Conservation (phyloP, 1,284 basidiomycete genomes). For the Omphalotus olearius region DNA sequence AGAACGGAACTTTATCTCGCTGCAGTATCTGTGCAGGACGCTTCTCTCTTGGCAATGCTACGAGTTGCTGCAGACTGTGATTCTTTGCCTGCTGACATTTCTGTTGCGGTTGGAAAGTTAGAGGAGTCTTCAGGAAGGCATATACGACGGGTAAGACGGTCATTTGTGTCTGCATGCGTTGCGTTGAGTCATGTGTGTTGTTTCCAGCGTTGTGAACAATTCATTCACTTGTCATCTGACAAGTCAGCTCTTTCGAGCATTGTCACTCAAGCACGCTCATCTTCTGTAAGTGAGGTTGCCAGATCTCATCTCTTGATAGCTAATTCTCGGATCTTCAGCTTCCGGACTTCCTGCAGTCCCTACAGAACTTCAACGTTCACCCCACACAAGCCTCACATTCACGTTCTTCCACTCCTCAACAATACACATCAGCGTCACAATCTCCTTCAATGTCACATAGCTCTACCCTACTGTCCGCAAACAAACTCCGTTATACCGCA, state of each 20-base stretch:
- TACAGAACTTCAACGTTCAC: slow-evolving; percentile 28
- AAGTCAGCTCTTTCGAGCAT: slow-evolving; percentile 40
- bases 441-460: slow-evolving; percentile 27
- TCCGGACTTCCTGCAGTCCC: slow-evolving; percentile 58
- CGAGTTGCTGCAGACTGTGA: slow-evolving; percentile 57
- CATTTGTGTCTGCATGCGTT: neutral
- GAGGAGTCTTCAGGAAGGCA: slow-evolving; percentile 42
- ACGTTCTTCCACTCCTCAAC: neutral
- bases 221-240: slow-evolving; percentile 43
- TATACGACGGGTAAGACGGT: slow-evolving; percentile 46
- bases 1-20: neutral
- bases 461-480: slow-evolving; percentile 29
- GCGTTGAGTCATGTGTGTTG: slow-evolving; percentile 10
- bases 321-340: slow-evolving; percentile 37
- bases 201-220: slow-evolving; percentile 62
- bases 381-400: neutral
- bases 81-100: slow-evolving; percentile 42
- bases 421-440: slow-evolving; percentile 8
- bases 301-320: neutral
- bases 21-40: slow-evolving; percentile 65
- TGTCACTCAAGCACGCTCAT: slow-evolving; percentile 40
- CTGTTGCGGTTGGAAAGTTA: slow-evolving; percentile 37
- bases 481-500: slow-evolving; percentile 63
- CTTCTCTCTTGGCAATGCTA: slow-evolving; percentile 63
- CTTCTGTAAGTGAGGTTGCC: slow-evolving; percentile 38